A percentile compares a stretch with the other conserved stretches of the same genome.
Conservation (phyloP, 352 stramenopile species). For the Phytophthora brassicae region DNA sequence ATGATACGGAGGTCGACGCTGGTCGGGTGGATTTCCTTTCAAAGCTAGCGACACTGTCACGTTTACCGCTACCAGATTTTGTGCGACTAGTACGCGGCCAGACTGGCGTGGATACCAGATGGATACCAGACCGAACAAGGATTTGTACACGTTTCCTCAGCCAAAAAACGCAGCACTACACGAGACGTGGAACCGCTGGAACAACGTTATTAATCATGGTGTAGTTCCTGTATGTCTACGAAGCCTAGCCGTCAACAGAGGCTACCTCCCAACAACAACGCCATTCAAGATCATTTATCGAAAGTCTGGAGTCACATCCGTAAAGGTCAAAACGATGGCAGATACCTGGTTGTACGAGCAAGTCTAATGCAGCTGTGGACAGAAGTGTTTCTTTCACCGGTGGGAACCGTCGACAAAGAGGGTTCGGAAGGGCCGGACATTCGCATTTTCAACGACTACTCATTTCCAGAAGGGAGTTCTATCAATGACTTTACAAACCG, state of each 20-base stretch:
- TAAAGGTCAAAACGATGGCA: not conserved
- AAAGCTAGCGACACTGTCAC: not conserved
- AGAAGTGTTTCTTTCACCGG: conserved; percentile 3
- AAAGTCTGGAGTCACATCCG: conserved; percentile 4
- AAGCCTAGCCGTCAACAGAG: not conserved
- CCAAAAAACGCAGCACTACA: not conserved
- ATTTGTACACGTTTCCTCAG: conserved; percentile 7
- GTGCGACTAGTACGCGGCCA: conserved; percentile 8
- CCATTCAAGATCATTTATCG: not conserved
- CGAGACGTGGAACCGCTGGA: conserved; percentile 3
- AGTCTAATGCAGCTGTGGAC: not conserved
- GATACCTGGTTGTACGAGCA: not conserved
- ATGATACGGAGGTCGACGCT: not conserved
- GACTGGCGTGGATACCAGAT: not conserved
- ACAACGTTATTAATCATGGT: not conserved
- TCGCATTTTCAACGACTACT: conserved; percentile 5
- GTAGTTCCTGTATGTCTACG: not conserved
- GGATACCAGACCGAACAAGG: conserved; percentile 9
- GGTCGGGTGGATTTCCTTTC: not conserved
- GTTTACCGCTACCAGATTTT: not conserved
- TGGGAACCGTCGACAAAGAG: conserved; percentile 3
- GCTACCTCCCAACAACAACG: not conserved
- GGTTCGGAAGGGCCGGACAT: not conserved
- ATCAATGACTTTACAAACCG: no score
- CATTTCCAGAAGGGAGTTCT: no score